Conservation (phyloP, 495 filamentous ascomycete species). For the Aspergillus carlsbadensis region DNA sequence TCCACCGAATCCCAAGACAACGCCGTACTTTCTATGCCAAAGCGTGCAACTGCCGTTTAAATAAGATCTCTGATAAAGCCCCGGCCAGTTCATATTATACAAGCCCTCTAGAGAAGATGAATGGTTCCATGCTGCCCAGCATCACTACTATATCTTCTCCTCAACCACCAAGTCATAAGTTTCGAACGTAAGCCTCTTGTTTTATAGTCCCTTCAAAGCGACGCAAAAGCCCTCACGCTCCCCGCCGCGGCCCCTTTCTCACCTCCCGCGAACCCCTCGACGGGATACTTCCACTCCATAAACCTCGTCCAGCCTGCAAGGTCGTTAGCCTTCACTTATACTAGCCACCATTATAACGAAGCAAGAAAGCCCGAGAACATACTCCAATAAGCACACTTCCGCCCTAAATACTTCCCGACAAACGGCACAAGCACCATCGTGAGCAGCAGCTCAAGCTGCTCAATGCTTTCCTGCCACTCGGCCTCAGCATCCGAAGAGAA, state of each 20-base stretch:
- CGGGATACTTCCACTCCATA: constrained; percentile 77
- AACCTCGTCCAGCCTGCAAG: constrained; percentile 65
- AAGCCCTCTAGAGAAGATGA: background rate
- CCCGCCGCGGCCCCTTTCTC: constrained; percentile 59
- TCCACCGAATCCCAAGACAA: constrained; percentile 3
- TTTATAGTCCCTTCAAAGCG: constrained; percentile 52
- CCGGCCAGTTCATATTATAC: constrained; percentile 3
- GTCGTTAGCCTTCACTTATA: background rate
- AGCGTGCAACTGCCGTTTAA: background rate
- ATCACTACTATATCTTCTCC: too few species aligned
- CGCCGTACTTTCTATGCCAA: constrained; percentile 5
- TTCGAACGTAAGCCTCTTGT: too few species aligned
- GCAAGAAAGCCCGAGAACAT: constrained; percentile 14
- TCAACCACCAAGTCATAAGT: too few species aligned
- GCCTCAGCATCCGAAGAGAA: constrained; percentile 76
- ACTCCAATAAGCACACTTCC: constrained; percentile 97
- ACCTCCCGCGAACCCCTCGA: constrained; percentile 58
- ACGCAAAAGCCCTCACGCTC: constrained; percentile 67
- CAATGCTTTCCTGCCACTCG: constrained; percentile 90
- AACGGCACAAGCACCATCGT: constrained; percentile 94
- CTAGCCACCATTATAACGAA: background rate
- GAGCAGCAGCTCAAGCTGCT: constrained; percentile 87
- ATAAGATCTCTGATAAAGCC: background rate
- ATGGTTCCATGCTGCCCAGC: background rate
- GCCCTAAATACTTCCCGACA: constrained; percentile 86